phyloP scores from a whole-genome alignment of 2,329 filamentous ascomycete species.

The Verticillium albo-atrum region DNA sequence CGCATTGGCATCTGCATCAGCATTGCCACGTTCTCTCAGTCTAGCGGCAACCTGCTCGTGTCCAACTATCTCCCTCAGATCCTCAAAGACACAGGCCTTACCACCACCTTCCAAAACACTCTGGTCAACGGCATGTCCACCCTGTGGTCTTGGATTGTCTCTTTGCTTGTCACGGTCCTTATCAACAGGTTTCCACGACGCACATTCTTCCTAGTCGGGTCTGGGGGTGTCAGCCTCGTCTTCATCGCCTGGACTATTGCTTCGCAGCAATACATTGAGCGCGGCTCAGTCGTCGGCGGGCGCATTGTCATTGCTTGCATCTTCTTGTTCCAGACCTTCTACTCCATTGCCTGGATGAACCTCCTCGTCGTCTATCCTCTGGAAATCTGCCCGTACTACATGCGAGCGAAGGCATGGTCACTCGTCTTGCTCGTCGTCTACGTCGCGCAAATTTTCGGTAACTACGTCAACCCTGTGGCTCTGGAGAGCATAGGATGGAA shows the following conservation, averaged over 20 bases:
- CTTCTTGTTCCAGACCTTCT: slow-evolving; percentile 36
- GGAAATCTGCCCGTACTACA: slow-evolving; percentile 34
- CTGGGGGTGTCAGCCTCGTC: slow-evolving; percentile 30
- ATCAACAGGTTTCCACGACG: slow-evolving; percentile 32
- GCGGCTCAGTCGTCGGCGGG: slow-evolving; percentile 22
- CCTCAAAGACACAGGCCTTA: slow-evolving; percentile 33
- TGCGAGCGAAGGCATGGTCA: slow-evolving; percentile 36
- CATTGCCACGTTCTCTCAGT: slow-evolving; percentile 34
- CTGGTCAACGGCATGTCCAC: slow-evolving; percentile 35
- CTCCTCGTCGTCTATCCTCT: slow-evolving; percentile 37
- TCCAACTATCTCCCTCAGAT: slow-evolving; percentile 36
- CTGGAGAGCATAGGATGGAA: slow-evolving; percentile 33
- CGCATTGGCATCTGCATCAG: slow-evolving; percentile 33
- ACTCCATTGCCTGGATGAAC: slow-evolving; percentile 33
- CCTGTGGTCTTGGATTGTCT: slow-evolving; percentile 37
- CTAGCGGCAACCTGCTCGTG: slow-evolving; percentile 34
- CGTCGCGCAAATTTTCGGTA: slow-evolving; percentile 29
- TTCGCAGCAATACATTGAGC: slow-evolving; percentile 30
- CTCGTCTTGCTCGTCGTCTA: slow-evolving; percentile 35
- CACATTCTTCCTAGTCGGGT: slow-evolving; percentile 32
- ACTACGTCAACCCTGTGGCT: slow-evolving; percentile 34
- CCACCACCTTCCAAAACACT: slow-evolving; percentile 30
- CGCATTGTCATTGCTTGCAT: slow-evolving; percentile 34
- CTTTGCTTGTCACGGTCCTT: slow-evolving; percentile 28
- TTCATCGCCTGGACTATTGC: slow-evolving; percentile 35